These are phyloP conservation scores for Alternaria hordeiaustralica DNA, from an alignment of 2,329 filamentous ascomycete genomes.

Conservation along the genomic window DNA sequence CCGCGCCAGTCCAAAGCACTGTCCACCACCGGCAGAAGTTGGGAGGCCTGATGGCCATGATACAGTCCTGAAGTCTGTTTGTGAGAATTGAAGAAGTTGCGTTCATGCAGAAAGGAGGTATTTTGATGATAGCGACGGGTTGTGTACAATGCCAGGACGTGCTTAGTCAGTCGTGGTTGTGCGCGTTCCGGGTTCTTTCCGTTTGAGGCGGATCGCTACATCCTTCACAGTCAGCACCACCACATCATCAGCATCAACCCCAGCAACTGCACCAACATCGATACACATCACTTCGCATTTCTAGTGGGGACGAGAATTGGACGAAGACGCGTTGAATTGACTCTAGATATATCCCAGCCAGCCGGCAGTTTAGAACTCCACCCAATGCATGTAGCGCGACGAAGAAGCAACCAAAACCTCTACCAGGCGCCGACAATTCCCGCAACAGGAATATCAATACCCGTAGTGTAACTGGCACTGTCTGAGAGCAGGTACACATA, in stretches of 20 bases:
- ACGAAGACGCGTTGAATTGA: constrained; percentile 6
- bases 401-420: constrained; percentile 1
- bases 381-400: constrained; percentile 24
- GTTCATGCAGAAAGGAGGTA: background rate
- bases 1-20: constrained; percentile 11
- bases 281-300: background rate
- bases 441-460: constrained; percentile 58
- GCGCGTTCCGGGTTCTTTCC: background rate
- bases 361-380: constrained; percentile 19
- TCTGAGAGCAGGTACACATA: constrained; percentile 59
- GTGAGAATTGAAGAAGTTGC: background rate
- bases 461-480: constrained; percentile 56
- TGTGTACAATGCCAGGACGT: background rate
- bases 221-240: background rate
- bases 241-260: background rate
- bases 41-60: constrained; percentile 7
- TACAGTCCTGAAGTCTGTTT: background rate
- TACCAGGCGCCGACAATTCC: constrained; percentile 57
- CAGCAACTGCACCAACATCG: background rate
- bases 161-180: constrained; percentile 8
- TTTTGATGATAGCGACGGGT: background rate
- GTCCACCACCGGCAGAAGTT: constrained; percentile 2
- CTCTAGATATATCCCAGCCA: constrained; percentile 8
- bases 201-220: background rate
- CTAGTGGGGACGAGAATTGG: background rate